phyloP scores from a whole-genome alignment of 225 moss, liverwort and hornwort species.

The Pseudoscleropodium purum region DNA sequence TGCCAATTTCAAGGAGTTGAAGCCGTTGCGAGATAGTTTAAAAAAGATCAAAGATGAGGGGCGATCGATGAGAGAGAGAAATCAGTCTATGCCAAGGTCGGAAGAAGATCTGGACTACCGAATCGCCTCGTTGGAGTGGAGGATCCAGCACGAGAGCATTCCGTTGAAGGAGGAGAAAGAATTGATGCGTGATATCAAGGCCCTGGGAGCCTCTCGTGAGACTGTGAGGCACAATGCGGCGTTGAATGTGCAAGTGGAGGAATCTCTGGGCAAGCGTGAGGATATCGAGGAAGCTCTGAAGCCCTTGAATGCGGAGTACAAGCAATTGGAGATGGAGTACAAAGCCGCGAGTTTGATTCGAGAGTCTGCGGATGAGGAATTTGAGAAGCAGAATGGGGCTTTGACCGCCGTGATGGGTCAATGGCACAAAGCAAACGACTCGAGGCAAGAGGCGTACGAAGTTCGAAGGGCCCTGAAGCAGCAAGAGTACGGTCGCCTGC shows the following conservation, averaged over 20 bases:
- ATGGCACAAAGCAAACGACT: slow-evolving; percentile 35
- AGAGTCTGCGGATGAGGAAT: slow-evolving; percentile 28
- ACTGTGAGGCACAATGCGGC: slow-evolving; percentile 54
- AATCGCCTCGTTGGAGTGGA: slow-evolving; percentile 59
- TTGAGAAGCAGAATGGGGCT: slow-evolving; percentile 19
- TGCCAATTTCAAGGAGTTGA: slow-evolving; percentile 32
- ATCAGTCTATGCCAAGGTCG: slow-evolving; percentile 43
- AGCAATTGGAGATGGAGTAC: slow-evolving; percentile 26
- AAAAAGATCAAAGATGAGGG: slow-evolving; percentile 39
- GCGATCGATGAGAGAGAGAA: slow-evolving; percentile 28
- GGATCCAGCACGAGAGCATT: slow-evolving; percentile 84
- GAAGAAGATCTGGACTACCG: slow-evolving; percentile 57
- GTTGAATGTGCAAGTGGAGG: slow-evolving; percentile 34
- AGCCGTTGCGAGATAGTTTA: slow-evolving; percentile 38
- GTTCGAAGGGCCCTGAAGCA: slow-evolving; percentile 19
- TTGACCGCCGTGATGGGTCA: slow-evolving; percentile 23
- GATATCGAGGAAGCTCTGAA: slow-evolving; percentile 59
- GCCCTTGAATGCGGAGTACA: slow-evolving; percentile 29
- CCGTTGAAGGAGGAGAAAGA: slow-evolving; percentile 71
- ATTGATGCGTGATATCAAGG: slow-evolving; percentile 69
- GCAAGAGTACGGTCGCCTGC: not conserved
- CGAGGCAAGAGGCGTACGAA: slow-evolving; percentile 58
- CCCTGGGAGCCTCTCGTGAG: slow-evolving; percentile 51
- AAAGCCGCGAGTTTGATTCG: slow-evolving; percentile 9
- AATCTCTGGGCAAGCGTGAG: slow-evolving; percentile 47